A percentile compares a stretch with the other conserved stretches of the same genome.
Evolutionary conservation across 768 basidiomycete genomes (phyloP).

Genomic region (Multifurca ochricompacta): DNA sequence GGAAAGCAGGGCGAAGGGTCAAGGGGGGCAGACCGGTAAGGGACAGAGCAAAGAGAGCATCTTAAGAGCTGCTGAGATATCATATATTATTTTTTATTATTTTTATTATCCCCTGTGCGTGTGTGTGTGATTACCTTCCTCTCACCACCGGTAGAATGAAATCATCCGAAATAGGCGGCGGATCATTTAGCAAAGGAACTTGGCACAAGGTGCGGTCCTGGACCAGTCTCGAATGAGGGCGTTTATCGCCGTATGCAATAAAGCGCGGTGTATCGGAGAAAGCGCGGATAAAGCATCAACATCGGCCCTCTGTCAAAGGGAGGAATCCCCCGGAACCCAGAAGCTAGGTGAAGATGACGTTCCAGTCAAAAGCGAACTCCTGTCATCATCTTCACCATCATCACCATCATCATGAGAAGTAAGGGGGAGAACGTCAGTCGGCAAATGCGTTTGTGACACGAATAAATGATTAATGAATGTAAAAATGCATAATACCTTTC

Average conservation of each 20-base stretch:
- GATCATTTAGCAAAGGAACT: background rate
- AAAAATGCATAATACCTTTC: background rate
- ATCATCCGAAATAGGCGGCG: background rate
- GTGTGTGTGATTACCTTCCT: background rate
- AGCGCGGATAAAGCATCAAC: background rate
- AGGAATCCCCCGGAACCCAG: slow-evolving; percentile 1
- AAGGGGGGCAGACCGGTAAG: slow-evolving; percentile 16
- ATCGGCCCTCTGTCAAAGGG: background rate
- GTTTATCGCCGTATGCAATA: background rate
- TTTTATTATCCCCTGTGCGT: too few relatives aligned
- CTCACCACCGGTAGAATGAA: background rate
- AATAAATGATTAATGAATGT: background rate
- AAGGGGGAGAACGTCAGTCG: background rate
- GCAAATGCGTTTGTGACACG: background rate
- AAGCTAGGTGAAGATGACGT: background rate
- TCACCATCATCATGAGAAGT: background rate
- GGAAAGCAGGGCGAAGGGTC: slow-evolving; percentile 15
- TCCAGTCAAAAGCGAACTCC: background rate
- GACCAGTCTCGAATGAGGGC: background rate
- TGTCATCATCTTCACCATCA: background rate
- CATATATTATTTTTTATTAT: too few relatives aligned
- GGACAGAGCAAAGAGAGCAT: slow-evolving; percentile 6
- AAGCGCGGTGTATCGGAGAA: background rate
- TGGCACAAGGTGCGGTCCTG: background rate
- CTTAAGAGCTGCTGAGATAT: background rate